Evolutionary conservation across 2,329 filamentous ascomycete species (phyloP).

Genomic region (Colletotrichum sp.): DNA sequence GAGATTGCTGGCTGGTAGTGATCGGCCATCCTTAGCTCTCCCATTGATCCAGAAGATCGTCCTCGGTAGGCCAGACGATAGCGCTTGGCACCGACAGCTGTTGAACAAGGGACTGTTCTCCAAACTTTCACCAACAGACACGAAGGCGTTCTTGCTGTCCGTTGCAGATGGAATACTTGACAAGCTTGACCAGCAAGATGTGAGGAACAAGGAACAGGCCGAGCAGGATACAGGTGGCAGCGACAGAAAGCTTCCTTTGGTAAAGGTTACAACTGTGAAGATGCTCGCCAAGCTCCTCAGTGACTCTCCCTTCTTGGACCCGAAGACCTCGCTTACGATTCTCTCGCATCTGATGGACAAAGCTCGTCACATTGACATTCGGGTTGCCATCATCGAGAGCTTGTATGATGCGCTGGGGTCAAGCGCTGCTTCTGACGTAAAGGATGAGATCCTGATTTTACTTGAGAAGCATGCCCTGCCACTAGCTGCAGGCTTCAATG

Average conservation of each 20-base stretch:
- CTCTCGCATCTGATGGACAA: background rate
- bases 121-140: background rate
- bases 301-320: background rate
- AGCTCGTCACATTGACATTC: background rate
- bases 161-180: background rate
- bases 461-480: background rate
- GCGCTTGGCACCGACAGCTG: slow-evolving; percentile 3
- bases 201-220: background rate
- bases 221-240: background rate
- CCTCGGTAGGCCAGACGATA: background rate
- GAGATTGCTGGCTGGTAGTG: background rate
- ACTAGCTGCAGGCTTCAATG: background rate
- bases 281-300: slow-evolving; percentile 1
- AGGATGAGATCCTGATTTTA: background rate
- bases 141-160: background rate
- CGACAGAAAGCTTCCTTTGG: background rate
- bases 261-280: slow-evolving; percentile 9
- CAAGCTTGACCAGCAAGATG: background rate
- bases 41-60: background rate
- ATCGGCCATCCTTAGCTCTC: background rate
- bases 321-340: background rate
- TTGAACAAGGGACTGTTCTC: background rate
- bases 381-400: background rate
- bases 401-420: background rate
- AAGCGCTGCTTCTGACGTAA: background rate